Evolutionary conservation across 768 basidiomycete genomes (phyloP).

Genomic region (Serpula lacrymans): DNA sequence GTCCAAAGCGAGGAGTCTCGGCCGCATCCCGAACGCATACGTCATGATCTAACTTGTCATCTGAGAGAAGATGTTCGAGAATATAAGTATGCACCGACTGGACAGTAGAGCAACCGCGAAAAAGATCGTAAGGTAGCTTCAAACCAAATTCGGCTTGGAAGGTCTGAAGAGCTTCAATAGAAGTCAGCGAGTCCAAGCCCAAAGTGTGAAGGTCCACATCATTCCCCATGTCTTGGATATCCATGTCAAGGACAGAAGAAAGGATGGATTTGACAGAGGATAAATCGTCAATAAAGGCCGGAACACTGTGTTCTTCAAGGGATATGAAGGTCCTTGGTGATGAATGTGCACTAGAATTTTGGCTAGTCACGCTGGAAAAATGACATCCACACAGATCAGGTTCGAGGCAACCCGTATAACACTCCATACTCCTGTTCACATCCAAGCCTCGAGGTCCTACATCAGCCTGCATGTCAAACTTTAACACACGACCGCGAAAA

Average conservation of each 20-base stretch:
- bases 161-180: conserved; percentile 56
- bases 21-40: too few relatives aligned
- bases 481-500: conserved; percentile 6
- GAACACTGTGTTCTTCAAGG: background rate
- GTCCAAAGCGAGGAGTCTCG: conserved; percentile 10
- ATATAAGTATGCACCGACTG: conserved; percentile 34
- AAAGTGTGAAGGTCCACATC: conserved; percentile 45
- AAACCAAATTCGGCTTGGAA: conserved; percentile 40
- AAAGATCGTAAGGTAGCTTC: conserved; percentile 42
- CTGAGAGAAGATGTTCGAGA: conserved; percentile 10
- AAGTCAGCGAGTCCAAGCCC: conserved; percentile 63
- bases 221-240: conserved; percentile 36
- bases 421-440: conserved; percentile 4
- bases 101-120: conserved; percentile 38
- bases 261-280: conserved; percentile 37
- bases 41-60: too few relatives aligned
- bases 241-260: conserved; percentile 41
- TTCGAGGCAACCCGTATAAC: conserved; percentile 2
- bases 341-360: too few relatives aligned
- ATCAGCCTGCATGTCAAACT: too few relatives aligned
- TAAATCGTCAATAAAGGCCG: conserved; percentile 1
- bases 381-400: too few relatives aligned
- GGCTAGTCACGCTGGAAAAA: too few relatives aligned
- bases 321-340: too few relatives aligned
- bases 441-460: conserved; percentile 11